Conservation (phyloP, 805 yeast genomes). For the Suhomyces prunicola region DNA sequence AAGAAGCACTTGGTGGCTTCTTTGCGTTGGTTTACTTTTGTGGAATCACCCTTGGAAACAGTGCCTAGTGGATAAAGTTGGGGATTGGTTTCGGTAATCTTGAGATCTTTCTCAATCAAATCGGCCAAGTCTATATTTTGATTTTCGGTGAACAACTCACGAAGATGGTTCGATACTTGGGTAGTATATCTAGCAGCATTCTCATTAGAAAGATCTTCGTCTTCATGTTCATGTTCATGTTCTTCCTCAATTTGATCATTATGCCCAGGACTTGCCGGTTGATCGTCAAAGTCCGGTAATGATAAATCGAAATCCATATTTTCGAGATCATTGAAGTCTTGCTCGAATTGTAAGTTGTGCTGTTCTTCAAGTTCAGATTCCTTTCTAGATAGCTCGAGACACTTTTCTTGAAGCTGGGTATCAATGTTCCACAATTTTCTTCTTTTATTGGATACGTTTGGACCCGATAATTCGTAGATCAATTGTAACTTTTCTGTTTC, state of each 20-base stretch:
- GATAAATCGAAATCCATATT: constrained; percentile 26
- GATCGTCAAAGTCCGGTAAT: constrained; percentile 21
- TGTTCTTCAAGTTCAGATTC: constrained; percentile 18
- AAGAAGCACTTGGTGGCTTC: constrained; percentile 76
- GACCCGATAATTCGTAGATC: constrained; percentile 33
- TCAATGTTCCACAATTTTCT: constrained; percentile 31
- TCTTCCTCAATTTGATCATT: constrained; percentile 8
- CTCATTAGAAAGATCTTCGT: constrained; percentile 17
- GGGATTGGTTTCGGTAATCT: constrained; percentile 10
- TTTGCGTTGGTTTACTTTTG: constrained; percentile 39
- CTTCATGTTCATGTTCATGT: constrained; percentile 15
- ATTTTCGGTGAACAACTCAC: constrained; percentile 27
- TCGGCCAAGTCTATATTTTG: constrained; percentile 31
- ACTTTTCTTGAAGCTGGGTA: constrained; percentile 25
- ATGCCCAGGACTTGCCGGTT: constrained; percentile 9
- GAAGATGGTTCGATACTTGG: constrained; percentile 50
- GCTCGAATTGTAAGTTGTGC: constrained; percentile 14
- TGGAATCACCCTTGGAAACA: constrained; percentile 6
- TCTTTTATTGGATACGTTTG: constrained; percentile 24
- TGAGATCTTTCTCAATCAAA: constrained; percentile 37
- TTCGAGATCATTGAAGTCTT: constrained; percentile 14
- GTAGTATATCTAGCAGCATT: constrained; percentile 48
- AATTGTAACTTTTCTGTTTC: constrained; percentile 32
- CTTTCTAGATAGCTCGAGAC: constrained; percentile 26
- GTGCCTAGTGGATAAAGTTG: constrained; percentile 21